Evolutionary conservation across 805 yeast species (phyloP).

Genomic region (Schwanniomyces yamadae): DNA sequence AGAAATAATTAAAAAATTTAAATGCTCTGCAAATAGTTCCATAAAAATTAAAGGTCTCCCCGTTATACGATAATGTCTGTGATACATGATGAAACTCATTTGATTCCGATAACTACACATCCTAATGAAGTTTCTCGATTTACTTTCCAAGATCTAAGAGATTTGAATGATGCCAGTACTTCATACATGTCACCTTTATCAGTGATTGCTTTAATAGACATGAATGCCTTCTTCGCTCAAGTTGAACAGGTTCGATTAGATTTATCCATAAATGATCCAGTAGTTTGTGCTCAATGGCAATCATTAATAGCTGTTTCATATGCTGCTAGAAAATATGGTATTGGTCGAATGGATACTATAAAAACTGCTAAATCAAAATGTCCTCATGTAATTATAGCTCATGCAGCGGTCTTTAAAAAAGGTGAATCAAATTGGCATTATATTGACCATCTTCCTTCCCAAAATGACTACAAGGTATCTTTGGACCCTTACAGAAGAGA

Average conservation of each 20-base stretch:
- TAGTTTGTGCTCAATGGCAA: slow-evolving; percentile 93
- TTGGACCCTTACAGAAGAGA: slow-evolving; percentile 90
- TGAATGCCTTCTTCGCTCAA: slow-evolving; percentile 96
- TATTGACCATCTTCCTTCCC: slow-evolving; percentile 55
- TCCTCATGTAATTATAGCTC: slow-evolving; percentile 73
- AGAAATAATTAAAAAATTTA: too few species aligned
- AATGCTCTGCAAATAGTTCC: too few species aligned
- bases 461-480: slow-evolving; percentile 74
- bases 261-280: slow-evolving; percentile 66
- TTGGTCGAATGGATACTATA: slow-evolving; percentile 72
- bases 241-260: slow-evolving; percentile 80
- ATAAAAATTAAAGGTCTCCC: too few species aligned
- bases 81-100: neutral
- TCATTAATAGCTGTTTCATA: slow-evolving; percentile 86
- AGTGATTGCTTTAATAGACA: slow-evolving; percentile 81
- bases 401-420: slow-evolving; percentile 88
- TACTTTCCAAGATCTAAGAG: slow-evolving; percentile 49
- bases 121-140: slow-evolving; percentile 33
- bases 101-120: neutral
- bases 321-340: slow-evolving; percentile 84
- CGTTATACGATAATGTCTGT: slow-evolving; percentile 4
- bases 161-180: slow-evolving; percentile 43
- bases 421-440: slow-evolving; percentile 87
- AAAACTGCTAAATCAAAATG: slow-evolving; percentile 72
- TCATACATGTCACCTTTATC: slow-evolving; percentile 69